These are phyloP conservation scores for Mucor piriformis DNA, from an alignment of 371 early-diverging fungal genomes.

Conservation along the genomic window DNA sequence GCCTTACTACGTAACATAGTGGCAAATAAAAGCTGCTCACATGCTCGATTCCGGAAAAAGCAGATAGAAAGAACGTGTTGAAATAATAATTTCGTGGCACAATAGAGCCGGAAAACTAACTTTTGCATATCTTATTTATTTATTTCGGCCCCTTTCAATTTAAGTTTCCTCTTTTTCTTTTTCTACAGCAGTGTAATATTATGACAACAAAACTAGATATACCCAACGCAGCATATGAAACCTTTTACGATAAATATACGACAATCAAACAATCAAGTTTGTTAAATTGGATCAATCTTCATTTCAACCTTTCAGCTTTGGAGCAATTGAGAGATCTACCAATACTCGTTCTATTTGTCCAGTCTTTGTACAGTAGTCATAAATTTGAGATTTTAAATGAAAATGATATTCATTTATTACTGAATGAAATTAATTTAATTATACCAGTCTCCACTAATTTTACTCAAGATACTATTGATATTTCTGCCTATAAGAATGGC, in stretches of 20 bases:
- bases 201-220: slow-evolving; percentile 2
- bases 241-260: neutral
- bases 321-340: slow-evolving; percentile 8
- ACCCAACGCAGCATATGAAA: neutral
- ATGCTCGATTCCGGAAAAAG: neutral
- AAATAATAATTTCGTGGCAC: neutral
- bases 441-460: slow-evolving; percentile 1
- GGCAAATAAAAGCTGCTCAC: neutral
- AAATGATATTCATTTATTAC: neutral
- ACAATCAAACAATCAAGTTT: slow-evolving; percentile 3
- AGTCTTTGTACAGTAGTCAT: slow-evolving; percentile 3
- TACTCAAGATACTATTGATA: neutral
- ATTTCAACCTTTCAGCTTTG: slow-evolving; percentile 1
- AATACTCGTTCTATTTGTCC: slow-evolving; percentile 6
- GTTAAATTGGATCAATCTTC: slow-evolving; percentile 15
- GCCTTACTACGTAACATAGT: neutral
- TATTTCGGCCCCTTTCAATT: neutral
- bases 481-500: slow-evolving; percentile 10
- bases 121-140: neutral
- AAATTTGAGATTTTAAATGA: neutral
- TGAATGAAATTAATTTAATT: neutral
- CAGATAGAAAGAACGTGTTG: slow-evolving; percentile 5
- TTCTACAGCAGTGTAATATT: neutral
- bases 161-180: slow-evolving; percentile 7
- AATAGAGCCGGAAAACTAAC: neutral